Percentiles rank a stretch among this genome's conserved stretches.
These are phyloP conservation scores for Xylariaceae sp. DNA, from an alignment of 2,329 filamentous ascomycete species.

Conservation along the genomic window DNA sequence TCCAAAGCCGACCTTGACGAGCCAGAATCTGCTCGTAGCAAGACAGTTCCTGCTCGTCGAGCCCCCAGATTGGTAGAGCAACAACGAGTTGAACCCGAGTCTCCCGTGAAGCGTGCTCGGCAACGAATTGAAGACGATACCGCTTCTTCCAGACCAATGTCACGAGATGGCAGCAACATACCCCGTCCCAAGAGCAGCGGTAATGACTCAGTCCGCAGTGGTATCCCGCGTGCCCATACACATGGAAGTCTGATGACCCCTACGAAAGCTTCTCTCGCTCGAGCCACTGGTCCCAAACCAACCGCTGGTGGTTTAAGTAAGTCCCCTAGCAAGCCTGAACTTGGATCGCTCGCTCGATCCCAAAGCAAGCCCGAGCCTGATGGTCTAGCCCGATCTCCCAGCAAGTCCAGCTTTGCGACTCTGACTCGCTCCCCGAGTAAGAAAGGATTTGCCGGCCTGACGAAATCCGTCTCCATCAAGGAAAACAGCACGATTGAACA, in stretches of 20 bases:
- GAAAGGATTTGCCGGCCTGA: conserved; percentile 30
- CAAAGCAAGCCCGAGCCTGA: conserved; percentile 36
- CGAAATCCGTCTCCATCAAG: conserved; percentile 48
- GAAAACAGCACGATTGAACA: conserved; percentile 28
- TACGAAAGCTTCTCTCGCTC: conserved; percentile 69
- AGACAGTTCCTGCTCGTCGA: conserved; percentile 24
- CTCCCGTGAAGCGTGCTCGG: conserved; percentile 66
- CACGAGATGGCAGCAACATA: conserved; percentile 41
- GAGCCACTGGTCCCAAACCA: conserved; percentile 51
- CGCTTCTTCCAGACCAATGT: conserved; percentile 47
- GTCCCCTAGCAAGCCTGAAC: conserved; percentile 45
- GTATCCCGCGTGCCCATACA: conserved; percentile 41
- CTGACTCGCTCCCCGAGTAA: conserved; percentile 30
- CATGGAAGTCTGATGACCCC: conserved; percentile 66
- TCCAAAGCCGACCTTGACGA: conserved; percentile 65
- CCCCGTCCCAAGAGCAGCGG: conserved; percentile 43
- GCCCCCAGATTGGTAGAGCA: conserved; percentile 18
- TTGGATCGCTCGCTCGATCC: conserved; percentile 34
- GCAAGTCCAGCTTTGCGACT: conserved; percentile 31
- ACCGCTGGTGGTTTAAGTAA: conserved; percentile 50
- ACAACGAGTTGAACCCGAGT: conserved; percentile 27
- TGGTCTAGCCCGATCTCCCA: conserved; percentile 31
- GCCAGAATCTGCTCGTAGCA: conserved; percentile 38
- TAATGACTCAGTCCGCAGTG: conserved; percentile 29
- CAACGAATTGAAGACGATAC: conserved; percentile 64